Base-by-base conservation (phyloP, 2,329 filamentous ascomycete species). In the Pyricularia pennisetigena region DNA sequence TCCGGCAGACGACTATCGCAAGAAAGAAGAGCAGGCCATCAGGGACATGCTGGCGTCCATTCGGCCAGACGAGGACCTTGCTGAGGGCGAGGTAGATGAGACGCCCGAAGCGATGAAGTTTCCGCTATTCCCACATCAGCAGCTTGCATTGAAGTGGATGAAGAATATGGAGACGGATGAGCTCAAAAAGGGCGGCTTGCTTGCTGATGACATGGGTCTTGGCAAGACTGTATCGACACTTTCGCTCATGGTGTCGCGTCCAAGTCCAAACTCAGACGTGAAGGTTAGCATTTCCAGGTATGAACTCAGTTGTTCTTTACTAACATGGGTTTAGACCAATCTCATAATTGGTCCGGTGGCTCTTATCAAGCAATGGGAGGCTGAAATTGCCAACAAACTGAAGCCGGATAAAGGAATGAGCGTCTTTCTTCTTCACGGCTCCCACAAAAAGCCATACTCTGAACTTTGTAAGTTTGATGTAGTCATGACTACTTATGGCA, bases 191-290 rank as follows among this genome's bases (percentile, higher is more conserved):
- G 91, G 91, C 23, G 90, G 91, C 26, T 92, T 94, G 68, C 81
- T 94, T 28, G 90, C 89, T 0, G 90, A 93, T 73, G 90, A 93
- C 71, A 95, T 94, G 92, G 92, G 92, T 8, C 80, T 94, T 12
- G 92, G 92, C 8, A 94, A 95, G 78, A 94, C 92, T 0, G 89
- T 97, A 28, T 92, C 94, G 70, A 89, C 91, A 5, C 82, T 97
- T 26, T 86, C 93, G 4, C 83, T 97, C 62, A 90, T 97, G 72
- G 82, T 92, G 14, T 85, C 86, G 6, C 84, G 88, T 6, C 88
- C 84, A n/a, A 86, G 90, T 0, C 77, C 80, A 0, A 82, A 89
- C 70, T 70, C 57, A 67, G 70, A 81, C 79, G 26, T 67, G 68
- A 86, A 92, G 59, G 59, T 62, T 29, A 26, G 59, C 26, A 16